phyloP scores from a whole-genome alignment of 2,329 filamentous ascomycete species.

The Sporothrix euskadiensis region DNA sequence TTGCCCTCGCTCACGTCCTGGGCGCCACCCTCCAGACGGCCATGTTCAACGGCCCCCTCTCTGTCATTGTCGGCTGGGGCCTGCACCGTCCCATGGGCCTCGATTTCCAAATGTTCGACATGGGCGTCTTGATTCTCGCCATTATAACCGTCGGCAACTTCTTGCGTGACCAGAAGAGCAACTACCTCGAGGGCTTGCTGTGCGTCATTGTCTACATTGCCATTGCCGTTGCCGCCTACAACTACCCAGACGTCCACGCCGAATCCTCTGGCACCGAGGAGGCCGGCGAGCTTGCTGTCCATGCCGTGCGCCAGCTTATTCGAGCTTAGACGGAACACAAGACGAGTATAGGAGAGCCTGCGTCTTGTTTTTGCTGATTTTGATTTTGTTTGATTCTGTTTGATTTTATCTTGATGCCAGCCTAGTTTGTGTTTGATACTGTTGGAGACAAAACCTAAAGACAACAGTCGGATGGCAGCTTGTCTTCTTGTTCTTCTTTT shows the following conservation, averaged over 20 bases:
- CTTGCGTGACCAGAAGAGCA: conserved; percentile 81
- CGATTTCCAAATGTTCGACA: conserved; percentile 85
- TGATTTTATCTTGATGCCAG: not conserved
- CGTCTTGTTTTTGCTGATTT: not conserved
- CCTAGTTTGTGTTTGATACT: not conserved
- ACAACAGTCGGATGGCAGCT: not conserved
- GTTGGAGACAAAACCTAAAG: not conserved
- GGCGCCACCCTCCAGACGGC: conserved; percentile 88
- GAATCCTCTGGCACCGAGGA: not conserved
- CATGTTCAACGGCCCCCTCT: conserved; percentile 80
- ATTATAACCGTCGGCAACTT: conserved; percentile 88
- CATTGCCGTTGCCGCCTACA: conserved; percentile 52
- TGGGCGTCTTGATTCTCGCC: conserved; percentile 75
- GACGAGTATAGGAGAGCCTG: no score
- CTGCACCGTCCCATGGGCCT: conserved; percentile 70
- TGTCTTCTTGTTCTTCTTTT: not conserved
- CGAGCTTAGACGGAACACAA: not conserved
- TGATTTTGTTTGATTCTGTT: not conserved
- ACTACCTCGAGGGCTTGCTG: conserved; percentile 84
- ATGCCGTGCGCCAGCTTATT: conserved; percentile 14
- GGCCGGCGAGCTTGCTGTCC: not conserved
- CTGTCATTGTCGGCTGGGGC: conserved; percentile 82
- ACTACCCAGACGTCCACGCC: conserved; percentile 32
- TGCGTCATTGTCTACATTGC: conserved; percentile 68
- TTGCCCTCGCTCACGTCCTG: conserved; percentile 81